Conservation (phyloP, 352 stramenopile genomes). For the Phytophthora citricola region DNA sequence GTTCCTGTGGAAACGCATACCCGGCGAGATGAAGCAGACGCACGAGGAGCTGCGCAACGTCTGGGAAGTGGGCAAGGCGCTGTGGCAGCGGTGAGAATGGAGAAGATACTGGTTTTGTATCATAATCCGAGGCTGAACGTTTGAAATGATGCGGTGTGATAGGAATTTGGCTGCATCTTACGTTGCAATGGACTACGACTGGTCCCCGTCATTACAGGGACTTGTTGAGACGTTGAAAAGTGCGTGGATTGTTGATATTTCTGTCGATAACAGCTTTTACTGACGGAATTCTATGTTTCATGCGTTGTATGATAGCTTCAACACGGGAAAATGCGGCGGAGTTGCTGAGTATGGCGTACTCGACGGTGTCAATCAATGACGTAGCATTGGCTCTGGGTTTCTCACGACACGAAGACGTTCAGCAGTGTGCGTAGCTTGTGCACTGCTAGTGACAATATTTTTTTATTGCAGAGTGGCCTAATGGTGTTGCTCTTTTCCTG, state of each 20-base stretch:
- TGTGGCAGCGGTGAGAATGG: conserved; percentile 61
- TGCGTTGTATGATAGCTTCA: conserved; percentile 38
- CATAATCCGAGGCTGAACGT: background rate
- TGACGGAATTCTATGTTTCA: conserved; percentile 2
- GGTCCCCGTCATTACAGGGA: conserved; percentile 44
- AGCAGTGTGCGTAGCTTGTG: conserved; percentile 49
- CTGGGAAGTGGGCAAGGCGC: conserved; percentile 71
- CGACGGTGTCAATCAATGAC: conserved; percentile 61
- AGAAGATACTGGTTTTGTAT: background rate
- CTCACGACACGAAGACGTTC: conserved; percentile 43
- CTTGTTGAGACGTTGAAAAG: conserved; percentile 57
- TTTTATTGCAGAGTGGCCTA: too few species aligned
- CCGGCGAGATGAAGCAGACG: conserved; percentile 43
- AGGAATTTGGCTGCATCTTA: conserved; percentile 65
- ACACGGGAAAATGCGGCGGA: conserved; percentile 58
- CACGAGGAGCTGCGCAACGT: conserved; percentile 50
- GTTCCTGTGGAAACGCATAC: conserved; percentile 81
- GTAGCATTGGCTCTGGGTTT: conserved; percentile 58
- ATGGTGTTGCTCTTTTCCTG: conserved; percentile 2
- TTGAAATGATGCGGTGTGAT: background rate
- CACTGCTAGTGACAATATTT: too few species aligned
- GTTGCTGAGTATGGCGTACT: conserved; percentile 70
- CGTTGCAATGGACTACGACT: conserved; percentile 60
- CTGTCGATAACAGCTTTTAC: background rate
- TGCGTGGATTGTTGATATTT: conserved; percentile 26